These are phyloP conservation scores for Cryptosporidium canis DNA, from an alignment of 169 alveolate genomes.

Conservation along the genomic window DNA sequence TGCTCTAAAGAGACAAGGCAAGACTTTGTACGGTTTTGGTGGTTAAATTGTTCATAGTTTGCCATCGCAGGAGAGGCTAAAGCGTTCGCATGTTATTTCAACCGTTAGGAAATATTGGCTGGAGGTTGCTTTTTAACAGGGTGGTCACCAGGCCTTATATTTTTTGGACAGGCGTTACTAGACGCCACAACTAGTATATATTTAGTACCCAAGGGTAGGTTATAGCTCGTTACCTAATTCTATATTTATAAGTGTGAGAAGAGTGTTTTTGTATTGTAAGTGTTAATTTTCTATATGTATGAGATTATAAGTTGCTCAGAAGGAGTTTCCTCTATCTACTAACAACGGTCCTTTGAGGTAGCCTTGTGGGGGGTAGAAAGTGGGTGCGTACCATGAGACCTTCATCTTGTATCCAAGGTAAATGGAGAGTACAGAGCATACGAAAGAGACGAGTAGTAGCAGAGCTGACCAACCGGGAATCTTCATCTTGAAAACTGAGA, in stretches of 20 bases:
- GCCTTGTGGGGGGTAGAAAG: conserved; percentile 62
- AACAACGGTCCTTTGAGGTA: conserved; percentile 53
- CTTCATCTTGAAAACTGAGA: background rate
- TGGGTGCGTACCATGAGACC: conserved; percentile 61
- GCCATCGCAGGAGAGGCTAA: conserved; percentile 50
- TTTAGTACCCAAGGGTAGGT: too few species aligned
- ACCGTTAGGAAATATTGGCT: conserved; percentile 27
- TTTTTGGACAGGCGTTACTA: conserved; percentile 73
- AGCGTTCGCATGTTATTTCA: conserved; percentile 18
- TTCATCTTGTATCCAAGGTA: conserved; percentile 32
- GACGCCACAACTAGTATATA: conserved; percentile 66
- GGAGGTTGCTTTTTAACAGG: conserved; percentile 64
- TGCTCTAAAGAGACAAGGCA: conserved; percentile 99
- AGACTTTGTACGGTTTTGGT: conserved; percentile 99
- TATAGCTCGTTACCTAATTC: too few species aligned
- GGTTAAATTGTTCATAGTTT: conserved; percentile 84
- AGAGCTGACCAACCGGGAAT: conserved; percentile 22
- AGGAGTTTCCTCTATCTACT: conserved; percentile 70
- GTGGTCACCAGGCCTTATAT: conserved; percentile 59
- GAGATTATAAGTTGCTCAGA: background rate
- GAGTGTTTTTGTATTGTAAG: background rate
- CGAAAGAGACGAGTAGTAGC: background rate
- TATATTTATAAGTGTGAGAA: too few species aligned
- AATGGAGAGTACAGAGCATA: background rate
- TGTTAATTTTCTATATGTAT: background rate